Conservation (phyloP, 169 alveolate genomes). For the Cryptosporidium tyzzeri region DNA sequence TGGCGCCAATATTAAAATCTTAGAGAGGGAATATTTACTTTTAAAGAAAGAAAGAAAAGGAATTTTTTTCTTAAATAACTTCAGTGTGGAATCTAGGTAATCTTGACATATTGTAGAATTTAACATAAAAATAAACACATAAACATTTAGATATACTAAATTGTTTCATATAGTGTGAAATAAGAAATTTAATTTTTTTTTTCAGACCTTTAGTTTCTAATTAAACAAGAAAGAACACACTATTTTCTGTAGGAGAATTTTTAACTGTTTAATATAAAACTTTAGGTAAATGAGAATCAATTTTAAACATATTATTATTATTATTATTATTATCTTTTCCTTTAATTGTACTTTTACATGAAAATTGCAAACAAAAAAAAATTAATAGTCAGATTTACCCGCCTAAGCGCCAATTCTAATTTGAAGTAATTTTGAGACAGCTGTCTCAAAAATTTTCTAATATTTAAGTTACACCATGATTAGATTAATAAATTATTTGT, state of each 20-base stretch:
- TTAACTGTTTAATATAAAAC: background rate
- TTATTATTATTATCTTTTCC: too few species aligned
- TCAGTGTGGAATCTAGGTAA: background rate
- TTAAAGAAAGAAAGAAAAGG: too few species aligned
- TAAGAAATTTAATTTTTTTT: background rate
- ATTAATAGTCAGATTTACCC: background rate
- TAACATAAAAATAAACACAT: too few species aligned
- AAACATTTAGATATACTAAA: background rate
- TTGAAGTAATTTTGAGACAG: conserved; percentile 20
- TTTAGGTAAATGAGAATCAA: too few species aligned
- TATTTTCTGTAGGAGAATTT: background rate
- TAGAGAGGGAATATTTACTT: background rate
- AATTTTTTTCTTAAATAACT: too few species aligned
- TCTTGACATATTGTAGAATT: background rate
- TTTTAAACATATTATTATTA: too few species aligned
- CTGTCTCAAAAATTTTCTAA: conserved; percentile 1
- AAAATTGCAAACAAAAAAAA: background rate
- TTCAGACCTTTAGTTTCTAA: background rate
- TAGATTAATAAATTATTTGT: too few species aligned
- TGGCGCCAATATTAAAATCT: conserved; percentile 9
- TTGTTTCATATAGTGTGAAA: background rate
- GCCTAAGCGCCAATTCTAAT: conserved; percentile 1
- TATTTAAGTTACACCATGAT: background rate
- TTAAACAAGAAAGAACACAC: background rate
- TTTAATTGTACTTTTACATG: background rate